Conservation (phyloP, 176 grass and related monocot species). For the Triticum turgidum region DNA sequence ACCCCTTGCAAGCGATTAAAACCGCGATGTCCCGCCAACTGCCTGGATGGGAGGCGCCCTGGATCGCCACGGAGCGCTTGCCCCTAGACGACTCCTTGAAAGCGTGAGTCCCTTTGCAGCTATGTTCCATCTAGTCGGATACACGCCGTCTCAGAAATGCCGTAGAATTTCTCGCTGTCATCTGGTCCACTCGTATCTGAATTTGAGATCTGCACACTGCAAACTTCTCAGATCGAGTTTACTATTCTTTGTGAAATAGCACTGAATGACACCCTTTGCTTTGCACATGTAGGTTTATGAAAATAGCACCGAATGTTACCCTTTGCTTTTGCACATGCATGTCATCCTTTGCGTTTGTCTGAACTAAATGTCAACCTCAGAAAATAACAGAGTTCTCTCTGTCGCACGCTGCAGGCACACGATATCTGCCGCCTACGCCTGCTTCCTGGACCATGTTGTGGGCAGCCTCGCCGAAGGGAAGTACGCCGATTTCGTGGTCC, state of each 20-base stretch:
- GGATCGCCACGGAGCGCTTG: constrained; percentile 65
- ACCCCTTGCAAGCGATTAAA: constrained; percentile 67
- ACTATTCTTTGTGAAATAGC: no score
- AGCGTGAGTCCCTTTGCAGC: constrained; percentile 47
- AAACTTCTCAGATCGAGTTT: no score
- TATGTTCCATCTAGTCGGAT: neutral
- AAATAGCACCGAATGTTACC: no score
- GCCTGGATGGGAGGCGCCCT: constrained; percentile 62
- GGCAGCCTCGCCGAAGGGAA: constrained; percentile 79
- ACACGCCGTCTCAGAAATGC: neutral
- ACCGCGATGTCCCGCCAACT: constrained; percentile 58
- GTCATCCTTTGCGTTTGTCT: no score
- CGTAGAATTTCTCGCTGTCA: neutral
- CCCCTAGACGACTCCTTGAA: constrained; percentile 67
- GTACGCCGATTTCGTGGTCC: constrained; percentile 82
- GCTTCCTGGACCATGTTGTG: constrained; percentile 63
- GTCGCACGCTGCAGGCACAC: constrained; percentile 48
- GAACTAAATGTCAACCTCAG: no score
- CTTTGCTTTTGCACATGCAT: no score
- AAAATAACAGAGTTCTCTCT: neutral
- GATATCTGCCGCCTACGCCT: constrained; percentile 73
- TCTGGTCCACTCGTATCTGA: no score
- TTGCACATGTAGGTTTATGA: no score
- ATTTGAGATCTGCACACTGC: no score
- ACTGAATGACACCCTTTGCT: no score